These are phyloP conservation scores for Cystofilobasidium macerans DNA, from an alignment of 768 basidiomycete species.

Conservation along the genomic window DNA sequence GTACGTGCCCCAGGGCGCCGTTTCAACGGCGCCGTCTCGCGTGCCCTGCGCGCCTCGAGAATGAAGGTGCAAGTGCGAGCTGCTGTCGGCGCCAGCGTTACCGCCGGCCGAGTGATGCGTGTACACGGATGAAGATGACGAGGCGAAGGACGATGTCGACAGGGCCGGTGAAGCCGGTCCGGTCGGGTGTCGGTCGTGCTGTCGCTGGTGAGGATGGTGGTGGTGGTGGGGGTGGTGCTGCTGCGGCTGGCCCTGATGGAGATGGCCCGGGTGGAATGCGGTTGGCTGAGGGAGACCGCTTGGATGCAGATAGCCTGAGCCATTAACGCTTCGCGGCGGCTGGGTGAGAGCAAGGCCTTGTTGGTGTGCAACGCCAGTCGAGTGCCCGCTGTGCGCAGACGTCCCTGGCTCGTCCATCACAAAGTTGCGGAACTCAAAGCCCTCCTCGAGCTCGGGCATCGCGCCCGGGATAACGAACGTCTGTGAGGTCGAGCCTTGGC, in stretches of 20 bases:
- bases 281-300: no score
- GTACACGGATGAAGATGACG: not conserved
- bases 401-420: not conserved
- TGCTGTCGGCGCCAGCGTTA: not conserved
- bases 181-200: no score
- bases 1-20: no score
- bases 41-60: not conserved
- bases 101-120: not conserved
- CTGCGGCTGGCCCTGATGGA: no score
- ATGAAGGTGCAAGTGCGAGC: not conserved
- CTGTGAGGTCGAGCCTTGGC: not conserved
- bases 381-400: not conserved
- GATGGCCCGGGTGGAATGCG: no score
- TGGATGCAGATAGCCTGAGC: no score
- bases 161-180: not conserved
- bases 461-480: not conserved
- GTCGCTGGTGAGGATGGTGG: no score
- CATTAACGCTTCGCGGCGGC: no score
- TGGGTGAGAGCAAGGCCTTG: not conserved
- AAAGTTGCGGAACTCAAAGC: conserved; percentile 8
- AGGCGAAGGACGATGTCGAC: not conserved
- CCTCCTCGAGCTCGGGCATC: conserved; percentile 3
- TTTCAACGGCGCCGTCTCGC: no score
- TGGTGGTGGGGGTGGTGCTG: no score
- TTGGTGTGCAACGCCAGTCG: no score